phyloP scores from a whole-genome alignment of 1,284 basidiomycete species.

The Ceratobasidium sp. region DNA sequence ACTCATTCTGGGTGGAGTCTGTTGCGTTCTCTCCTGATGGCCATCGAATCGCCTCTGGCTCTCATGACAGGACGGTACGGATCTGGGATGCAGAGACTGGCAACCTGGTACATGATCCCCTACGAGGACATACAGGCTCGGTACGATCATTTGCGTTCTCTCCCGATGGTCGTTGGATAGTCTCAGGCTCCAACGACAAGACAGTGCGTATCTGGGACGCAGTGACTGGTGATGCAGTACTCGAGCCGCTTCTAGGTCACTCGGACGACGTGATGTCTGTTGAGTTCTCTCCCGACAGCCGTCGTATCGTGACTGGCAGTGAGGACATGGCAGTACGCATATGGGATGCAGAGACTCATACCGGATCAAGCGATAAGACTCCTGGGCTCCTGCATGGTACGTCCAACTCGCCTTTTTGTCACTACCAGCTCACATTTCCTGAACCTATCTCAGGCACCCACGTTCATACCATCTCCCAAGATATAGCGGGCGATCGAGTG shows the following conservation, averaged over 20 bases:
- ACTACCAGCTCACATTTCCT: not conserved
- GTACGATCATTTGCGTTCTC: too few relatives aligned
- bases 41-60: not conserved
- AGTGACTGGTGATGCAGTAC: slow-evolving; percentile 11
- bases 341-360: not conserved
- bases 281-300: not conserved
- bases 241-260: not conserved
- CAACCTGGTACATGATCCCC: not conserved
- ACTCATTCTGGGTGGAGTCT: not conserved
- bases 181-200: slow-evolving; percentile 40
- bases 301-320: not conserved
- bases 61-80: not conserved
- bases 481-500: not conserved
- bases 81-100: slow-evolving; percentile 25
- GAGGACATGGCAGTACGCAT: not conserved
- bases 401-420: not conserved
- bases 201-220: slow-evolving; percentile 45
- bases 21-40: slow-evolving; percentile 25
- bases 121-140: too few relatives aligned
- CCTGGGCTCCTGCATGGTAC: not conserved
- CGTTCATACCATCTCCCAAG: not conserved
- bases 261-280: not conserved
- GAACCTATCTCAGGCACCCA: not conserved
- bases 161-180: slow-evolving; percentile 39
- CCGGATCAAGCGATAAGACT: not conserved